These are phyloP conservation scores for Nidularia pulvinata DNA, from an alignment of 768 basidiomycete species.

Conservation along the genomic window DNA sequence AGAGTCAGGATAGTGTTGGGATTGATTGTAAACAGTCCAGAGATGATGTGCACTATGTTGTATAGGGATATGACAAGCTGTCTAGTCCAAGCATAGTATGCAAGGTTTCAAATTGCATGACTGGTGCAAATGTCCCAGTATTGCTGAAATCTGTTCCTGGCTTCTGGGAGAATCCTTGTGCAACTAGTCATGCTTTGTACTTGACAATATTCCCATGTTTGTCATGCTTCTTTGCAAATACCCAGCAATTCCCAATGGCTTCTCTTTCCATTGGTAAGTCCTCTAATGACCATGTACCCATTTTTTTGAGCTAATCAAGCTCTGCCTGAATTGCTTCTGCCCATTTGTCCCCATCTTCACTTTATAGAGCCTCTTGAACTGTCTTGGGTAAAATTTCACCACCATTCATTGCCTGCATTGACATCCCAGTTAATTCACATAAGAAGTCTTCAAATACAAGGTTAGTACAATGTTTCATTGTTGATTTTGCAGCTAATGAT, in stretches of 20 bases:
- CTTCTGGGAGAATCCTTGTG: constrained; percentile 30
- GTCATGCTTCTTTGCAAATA: constrained; percentile 26
- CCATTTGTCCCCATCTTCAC: neutral
- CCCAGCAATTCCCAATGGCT: constrained; percentile 15
- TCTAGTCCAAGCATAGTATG: constrained; percentile 14
- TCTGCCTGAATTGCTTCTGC: neutral
- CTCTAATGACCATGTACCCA: constrained; percentile 15
- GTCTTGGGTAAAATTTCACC: neutral
- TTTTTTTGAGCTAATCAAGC: constrained; percentile 1
- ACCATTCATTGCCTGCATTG: too few species aligned
- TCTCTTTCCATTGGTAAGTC: constrained; percentile 8
- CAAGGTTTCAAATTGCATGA: constrained; percentile 8
- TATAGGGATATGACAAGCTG: too few species aligned
- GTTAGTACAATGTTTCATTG: too few species aligned
- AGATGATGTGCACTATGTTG: too few species aligned
- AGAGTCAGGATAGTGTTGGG: too few species aligned
- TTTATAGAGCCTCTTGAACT: neutral
- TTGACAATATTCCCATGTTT: constrained; percentile 16
- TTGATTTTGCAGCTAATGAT: too few species aligned
- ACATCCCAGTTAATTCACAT: too few species aligned
- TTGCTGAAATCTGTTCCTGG: constrained; percentile 27
- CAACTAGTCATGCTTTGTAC: constrained; percentile 32
- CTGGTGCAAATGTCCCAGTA: neutral
- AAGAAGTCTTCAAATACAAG: too few species aligned
- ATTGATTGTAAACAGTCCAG: too few species aligned